A percentile compares a stretch with the other conserved stretches of the same genome.
Evolutionary conservation across 345 rosid genomes (phyloP).

Genomic region (Mallotus nudiflorus): DNA sequence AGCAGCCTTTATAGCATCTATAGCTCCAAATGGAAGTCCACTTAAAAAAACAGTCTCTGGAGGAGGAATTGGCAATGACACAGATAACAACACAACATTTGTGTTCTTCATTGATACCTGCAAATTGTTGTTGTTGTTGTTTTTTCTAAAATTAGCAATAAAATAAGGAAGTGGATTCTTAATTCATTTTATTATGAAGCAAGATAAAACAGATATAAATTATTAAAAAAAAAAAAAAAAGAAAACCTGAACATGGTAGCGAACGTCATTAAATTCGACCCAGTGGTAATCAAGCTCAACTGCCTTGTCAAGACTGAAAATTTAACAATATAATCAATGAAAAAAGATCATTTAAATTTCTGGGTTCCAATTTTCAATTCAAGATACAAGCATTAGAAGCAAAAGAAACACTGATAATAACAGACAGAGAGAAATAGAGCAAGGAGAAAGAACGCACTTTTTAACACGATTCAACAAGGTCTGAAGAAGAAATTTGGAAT

Average conservation of each 20-base stretch:
- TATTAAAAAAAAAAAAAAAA: not conserved
- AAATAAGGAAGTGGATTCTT: not conserved
- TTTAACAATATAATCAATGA: not conserved
- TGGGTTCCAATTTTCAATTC: conserved; percentile 4
- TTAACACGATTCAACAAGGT: conserved; percentile 71
- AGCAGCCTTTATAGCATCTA: conserved; percentile 87
- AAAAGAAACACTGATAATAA: not conserved
- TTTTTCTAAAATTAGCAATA: not conserved
- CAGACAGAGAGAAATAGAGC: not conserved
- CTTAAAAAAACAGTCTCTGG: conserved; percentile 70
- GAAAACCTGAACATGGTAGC: conserved; percentile 86
- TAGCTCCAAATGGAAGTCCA: conserved; percentile 93
- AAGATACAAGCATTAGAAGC: not conserved
- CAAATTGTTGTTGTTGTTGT: conserved; percentile 11
- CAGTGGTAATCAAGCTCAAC: conserved; percentile 88
- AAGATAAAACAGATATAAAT: no score
- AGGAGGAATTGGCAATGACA: conserved; percentile 86
- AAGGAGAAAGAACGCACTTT: conserved; percentile 58
- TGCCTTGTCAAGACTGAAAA: conserved; percentile 78
- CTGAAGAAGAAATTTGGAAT: conserved; percentile 92
- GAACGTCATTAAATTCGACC: conserved; percentile 93
- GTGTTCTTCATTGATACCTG: conserved; percentile 92
- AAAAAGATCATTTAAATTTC: not conserved
- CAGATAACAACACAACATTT: conserved; percentile 63
- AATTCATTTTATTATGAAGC: not conserved